A percentile compares a stretch with the other conserved stretches of the same genome.
Conservation (phyloP, 768 basidiomycete species). For the Termitomyces heimii region DNA sequence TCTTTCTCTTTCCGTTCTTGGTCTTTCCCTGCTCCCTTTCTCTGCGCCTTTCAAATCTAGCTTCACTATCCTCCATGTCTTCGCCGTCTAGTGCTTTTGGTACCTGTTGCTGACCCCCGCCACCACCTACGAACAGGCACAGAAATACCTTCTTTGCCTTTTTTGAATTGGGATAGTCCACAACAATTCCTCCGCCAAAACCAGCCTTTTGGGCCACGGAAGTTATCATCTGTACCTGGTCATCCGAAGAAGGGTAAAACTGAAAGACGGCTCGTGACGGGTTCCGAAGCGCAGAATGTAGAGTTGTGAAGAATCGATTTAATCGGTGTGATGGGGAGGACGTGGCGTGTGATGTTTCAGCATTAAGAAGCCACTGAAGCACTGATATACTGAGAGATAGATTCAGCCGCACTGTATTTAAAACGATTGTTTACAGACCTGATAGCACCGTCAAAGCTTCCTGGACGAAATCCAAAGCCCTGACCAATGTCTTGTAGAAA, state of each 20-base stretch:
- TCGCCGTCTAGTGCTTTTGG: conserved; percentile 77
- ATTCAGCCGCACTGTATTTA: neutral
- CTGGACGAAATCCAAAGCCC: conserved; percentile 94
- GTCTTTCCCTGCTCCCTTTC: conserved; percentile 55
- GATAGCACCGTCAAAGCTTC: conserved; percentile 96
- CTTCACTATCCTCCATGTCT: conserved; percentile 49
- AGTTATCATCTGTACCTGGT: conserved; percentile 94
- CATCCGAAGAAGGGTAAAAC: conserved; percentile 96
- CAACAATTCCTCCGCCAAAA: conserved; percentile 93
- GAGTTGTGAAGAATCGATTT: conserved; percentile 87
- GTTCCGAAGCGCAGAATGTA: conserved; percentile 81
- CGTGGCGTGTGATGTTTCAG: conserved; percentile 85
- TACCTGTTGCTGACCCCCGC: conserved; percentile 55
- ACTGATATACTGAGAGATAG: conserved; percentile 80
- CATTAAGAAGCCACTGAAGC: conserved; percentile 97
- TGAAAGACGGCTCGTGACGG: conserved; percentile 85
- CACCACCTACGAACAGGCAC: conserved; percentile 86
- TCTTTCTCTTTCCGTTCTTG: conserved; percentile 65
- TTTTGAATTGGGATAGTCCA: conserved; percentile 96
- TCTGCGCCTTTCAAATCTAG: conserved; percentile 72
- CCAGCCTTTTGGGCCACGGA: conserved; percentile 90
- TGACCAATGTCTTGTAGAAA: conserved; percentile 98
- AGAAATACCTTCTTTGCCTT: conserved; percentile 95
- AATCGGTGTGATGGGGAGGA: conserved; percentile 86
- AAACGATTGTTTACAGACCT: conserved; percentile 43